Percentiles rank a stretch among this genome's conserved stretches.
Evolutionary conservation across 345 rosid genomes (phyloP).

Genomic region (Lepidium aucheri): DNA sequence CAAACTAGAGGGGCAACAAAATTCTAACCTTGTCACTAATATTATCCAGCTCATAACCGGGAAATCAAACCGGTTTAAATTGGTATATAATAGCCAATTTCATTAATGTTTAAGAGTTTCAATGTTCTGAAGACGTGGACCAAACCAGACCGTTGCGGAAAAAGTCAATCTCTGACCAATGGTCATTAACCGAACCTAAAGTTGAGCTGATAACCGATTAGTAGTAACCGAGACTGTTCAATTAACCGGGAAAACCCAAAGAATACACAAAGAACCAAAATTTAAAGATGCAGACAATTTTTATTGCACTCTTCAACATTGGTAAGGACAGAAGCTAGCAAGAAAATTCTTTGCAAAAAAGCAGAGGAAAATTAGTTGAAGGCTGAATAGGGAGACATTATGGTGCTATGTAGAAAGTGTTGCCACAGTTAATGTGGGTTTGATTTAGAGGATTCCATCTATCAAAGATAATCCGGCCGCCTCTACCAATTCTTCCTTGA

Average conservation of each 20-base stretch:
- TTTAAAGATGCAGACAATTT: background rate
- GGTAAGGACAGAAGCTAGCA: background rate
- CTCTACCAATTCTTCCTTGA: conserved; percentile 86
- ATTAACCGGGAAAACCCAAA: background rate
- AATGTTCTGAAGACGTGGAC: background rate
- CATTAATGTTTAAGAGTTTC: background rate
- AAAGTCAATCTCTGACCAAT: background rate
- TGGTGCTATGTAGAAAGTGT: conserved; percentile 56
- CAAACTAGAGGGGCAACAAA: conserved; percentile 3
- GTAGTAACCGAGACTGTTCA: background rate
- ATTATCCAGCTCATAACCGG: background rate
- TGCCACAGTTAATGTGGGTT: conserved; percentile 53
- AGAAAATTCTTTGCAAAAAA: background rate
- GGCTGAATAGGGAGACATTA: background rate
- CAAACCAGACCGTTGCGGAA: background rate
- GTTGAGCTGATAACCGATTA: background rate
- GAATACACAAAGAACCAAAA: background rate
- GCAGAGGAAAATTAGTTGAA: background rate
- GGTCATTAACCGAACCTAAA: background rate
- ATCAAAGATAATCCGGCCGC: conserved; percentile 81
- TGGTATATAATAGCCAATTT: background rate
- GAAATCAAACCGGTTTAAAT: background rate
- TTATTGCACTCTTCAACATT: background rate
- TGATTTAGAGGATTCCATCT: conserved; percentile 88
- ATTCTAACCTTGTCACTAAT: background rate